These are phyloP conservation scores for Pouteria glomerata DNA, from an alignment of 148 eudicot genomes.

Conservation along the genomic window DNA sequence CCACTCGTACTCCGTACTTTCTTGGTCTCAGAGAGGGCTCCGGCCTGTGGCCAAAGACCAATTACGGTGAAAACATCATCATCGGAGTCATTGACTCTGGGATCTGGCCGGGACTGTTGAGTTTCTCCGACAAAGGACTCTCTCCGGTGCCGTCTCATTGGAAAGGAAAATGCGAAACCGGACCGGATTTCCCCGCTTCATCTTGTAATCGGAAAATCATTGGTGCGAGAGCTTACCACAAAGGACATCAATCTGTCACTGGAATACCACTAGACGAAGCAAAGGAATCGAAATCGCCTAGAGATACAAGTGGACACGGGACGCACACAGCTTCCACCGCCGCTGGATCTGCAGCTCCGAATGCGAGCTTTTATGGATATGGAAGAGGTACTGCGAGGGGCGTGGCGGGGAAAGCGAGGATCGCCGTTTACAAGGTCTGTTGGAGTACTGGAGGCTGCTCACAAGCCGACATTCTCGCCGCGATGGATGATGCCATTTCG, in stretches of 20 bases:
- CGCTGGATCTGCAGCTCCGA: constrained; percentile 58
- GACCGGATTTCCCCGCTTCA: constrained; percentile 23
- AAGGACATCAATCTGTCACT: constrained; percentile 19
- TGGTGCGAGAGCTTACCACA: no score
- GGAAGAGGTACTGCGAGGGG: constrained; percentile 50
- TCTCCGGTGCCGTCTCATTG: constrained; percentile 42
- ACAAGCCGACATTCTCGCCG: no score
- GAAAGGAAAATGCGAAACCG: constrained; percentile 49
- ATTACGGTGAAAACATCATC: constrained; percentile 56
- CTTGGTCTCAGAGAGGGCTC: constrained; percentile 49
- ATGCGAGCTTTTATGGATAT: no score
- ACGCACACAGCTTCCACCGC: no score
- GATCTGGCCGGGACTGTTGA: constrained; percentile 50
- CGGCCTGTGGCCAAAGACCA: constrained; percentile 77
- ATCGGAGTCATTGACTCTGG: constrained; percentile 69
- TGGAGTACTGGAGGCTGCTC: constrained; percentile 44
- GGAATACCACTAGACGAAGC: constrained; percentile 6
- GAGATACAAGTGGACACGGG: no score
- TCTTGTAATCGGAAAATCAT: constrained; percentile 51
- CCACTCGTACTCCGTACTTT: constrained; percentile 68
- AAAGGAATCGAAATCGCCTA: constrained; percentile 15
- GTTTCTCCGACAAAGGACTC: constrained; percentile 49
- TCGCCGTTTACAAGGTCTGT: no score
- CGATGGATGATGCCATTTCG: constrained; percentile 45
- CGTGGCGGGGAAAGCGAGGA: constrained; percentile 54